phyloP scores from a whole-genome alignment of 2,329 filamentous ascomycete species.

The Calonectria naviculata region DNA sequence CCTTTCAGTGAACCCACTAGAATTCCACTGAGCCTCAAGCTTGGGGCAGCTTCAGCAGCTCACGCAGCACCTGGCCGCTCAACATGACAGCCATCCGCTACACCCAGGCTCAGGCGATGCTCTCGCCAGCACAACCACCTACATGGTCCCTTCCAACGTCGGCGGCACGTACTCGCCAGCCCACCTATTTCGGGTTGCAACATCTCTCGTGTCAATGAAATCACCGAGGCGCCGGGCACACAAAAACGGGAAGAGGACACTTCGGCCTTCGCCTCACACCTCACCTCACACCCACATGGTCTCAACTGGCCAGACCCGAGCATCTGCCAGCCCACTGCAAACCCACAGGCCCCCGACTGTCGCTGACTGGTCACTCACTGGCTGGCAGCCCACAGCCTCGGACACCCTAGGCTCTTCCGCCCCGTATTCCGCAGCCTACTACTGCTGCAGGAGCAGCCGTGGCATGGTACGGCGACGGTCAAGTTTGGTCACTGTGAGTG shows the following conservation, averaged over 20 bases:
- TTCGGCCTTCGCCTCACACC: constrained; percentile 16
- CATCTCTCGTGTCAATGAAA: constrained; percentile 17
- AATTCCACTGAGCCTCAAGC: constrained; percentile 3
- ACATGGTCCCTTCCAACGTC: neutral
- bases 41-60: neutral
- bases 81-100: neutral
- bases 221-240: constrained; percentile 11
- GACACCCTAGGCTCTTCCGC: constrained; percentile 14
- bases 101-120: neutral
- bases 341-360: constrained; percentile 14
- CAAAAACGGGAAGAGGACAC: constrained; percentile 19
- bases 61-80: neutral
- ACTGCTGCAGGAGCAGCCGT: constrained; percentile 24
- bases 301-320: constrained; percentile 22
- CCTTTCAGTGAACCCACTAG: neutral
- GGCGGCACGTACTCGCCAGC: neutral
- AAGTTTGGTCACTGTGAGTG: constrained; percentile 16
- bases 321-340: constrained; percentile 19
- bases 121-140: constrained; percentile 4
- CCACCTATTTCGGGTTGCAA: constrained; percentile 6
- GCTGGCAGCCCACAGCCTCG: constrained; percentile 12
- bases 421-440: constrained; percentile 19
- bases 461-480: constrained; percentile 10
- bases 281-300: constrained; percentile 22
- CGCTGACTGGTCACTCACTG: constrained; percentile 21